phyloP scores from a whole-genome alignment of 768 basidiomycete species.

The Mycena crocata region DNA sequence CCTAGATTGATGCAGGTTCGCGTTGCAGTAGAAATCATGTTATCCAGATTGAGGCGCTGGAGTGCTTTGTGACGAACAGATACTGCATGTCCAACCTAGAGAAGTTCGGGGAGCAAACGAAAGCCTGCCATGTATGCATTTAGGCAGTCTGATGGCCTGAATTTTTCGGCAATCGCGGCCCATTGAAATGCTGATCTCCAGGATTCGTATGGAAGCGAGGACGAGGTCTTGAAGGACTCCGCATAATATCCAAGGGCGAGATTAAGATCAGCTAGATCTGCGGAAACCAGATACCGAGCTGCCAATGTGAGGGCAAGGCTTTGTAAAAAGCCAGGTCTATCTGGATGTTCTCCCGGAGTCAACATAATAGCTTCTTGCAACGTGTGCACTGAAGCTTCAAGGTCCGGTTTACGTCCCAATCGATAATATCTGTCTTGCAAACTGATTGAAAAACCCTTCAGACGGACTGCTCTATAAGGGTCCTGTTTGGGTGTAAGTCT shows the following conservation, averaged over 20 bases:
- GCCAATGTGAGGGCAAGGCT: not conserved
- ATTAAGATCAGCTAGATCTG: not conserved
- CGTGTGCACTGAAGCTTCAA: too few species aligned
- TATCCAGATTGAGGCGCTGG: not conserved
- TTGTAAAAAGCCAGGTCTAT: too few species aligned
- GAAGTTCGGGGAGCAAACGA: not conserved
- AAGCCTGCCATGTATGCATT: not conserved
- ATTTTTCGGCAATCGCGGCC: not conserved
- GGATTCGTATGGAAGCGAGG: not conserved
- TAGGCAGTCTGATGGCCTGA: not conserved
- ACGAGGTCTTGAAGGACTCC: not conserved
- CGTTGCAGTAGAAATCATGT: too few species aligned
- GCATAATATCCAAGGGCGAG: not conserved
- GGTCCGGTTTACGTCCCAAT: too few species aligned
- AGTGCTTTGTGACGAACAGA: not conserved
- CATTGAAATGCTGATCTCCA: not conserved
- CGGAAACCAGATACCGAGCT: not conserved
- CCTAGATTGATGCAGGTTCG: too few species aligned
- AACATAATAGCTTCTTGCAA: too few species aligned
- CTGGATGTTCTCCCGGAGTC: too few species aligned
- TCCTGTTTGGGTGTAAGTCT: too few species aligned
- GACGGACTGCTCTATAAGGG: too few species aligned
- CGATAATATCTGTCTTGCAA: too few species aligned
- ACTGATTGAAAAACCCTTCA: too few species aligned
- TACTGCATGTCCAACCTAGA: not conserved